Percentiles rank a stretch among this genome's conserved stretches.
phyloP scores from a whole-genome alignment of 495 filamentous ascomycete genomes.

The Podospora tetraspora region DNA sequence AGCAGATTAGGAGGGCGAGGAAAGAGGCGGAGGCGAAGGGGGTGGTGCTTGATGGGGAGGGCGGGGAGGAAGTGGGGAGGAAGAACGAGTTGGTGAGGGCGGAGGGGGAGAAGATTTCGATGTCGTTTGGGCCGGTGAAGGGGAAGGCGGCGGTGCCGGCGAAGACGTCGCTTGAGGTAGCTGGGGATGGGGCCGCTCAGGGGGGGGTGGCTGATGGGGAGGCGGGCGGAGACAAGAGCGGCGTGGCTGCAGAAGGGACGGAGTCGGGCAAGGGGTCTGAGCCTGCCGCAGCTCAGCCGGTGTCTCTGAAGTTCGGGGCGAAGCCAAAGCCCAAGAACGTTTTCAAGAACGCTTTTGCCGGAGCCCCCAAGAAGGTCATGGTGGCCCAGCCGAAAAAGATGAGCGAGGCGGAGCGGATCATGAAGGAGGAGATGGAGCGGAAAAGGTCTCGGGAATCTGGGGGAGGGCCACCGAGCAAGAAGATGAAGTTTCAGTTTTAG shows the following conservation, averaged over 20 bases:
- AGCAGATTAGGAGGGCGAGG: constrained; percentile 73
- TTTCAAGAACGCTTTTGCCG: constrained; percentile 64
- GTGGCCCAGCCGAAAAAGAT: constrained; percentile 66
- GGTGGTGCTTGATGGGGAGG: constrained; percentile 15
- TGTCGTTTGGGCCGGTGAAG: constrained; percentile 54
- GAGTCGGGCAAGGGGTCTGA: constrained; percentile 7
- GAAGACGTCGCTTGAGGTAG: neutral
- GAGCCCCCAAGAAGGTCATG: constrained; percentile 54
- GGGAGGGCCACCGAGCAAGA: constrained; percentile 36
- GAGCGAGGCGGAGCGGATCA: constrained; percentile 84
- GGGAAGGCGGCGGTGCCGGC: neutral
- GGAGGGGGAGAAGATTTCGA: constrained; percentile 78
- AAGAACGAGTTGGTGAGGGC: constrained; percentile 56
- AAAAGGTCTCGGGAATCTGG: constrained; percentile 53
- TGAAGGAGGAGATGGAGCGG: constrained; percentile 76
- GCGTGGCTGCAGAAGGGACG: neutral
- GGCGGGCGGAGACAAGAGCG: neutral
- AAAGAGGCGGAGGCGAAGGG: constrained; percentile 47
- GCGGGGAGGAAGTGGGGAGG: constrained; percentile 41
- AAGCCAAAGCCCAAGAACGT: constrained; percentile 72
- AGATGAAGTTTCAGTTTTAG: constrained; percentile 29
- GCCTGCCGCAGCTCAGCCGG: constrained; percentile 27
- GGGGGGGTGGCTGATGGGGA: constrained; percentile 18
- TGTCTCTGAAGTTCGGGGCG: constrained; percentile 54
- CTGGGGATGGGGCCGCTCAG: constrained; percentile 6